Base-by-base conservation (phyloP, 306 rosid species). In the Ceratonia siliqua region DNA sequence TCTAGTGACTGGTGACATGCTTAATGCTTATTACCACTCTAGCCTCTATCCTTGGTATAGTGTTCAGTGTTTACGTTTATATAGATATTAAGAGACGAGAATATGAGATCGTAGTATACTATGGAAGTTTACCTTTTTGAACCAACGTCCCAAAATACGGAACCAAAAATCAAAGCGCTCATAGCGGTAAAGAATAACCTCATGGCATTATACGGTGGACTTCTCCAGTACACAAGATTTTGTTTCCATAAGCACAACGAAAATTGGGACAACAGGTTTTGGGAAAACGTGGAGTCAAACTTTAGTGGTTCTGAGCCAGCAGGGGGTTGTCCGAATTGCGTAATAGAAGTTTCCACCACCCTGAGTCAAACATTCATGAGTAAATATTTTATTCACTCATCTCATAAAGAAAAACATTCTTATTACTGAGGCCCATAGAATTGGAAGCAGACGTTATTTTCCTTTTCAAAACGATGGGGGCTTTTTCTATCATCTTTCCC, bases 221-320 rank as follows among this genome's bases (percentile, higher is more conserved):
- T 91, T 79, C 97, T 93, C 97, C 97, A 93, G 83, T 93, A 93
- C 32, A 91, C 90, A 55, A 91, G 88, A 74, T 85, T 89, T 82
- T 93, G 98, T 74, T 93, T 91, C 98, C 92, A 79, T 17, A 89
- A 78, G 76, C 93, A 89, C 78, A 62, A 66, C 0, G 1, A 1
- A 52, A 93, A 88, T 42, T 93, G 98, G 68, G 86, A 22, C 25
- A 69, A 3, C 33, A 18, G 72, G 72, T 64, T 68, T 71, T 84
- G 93, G 33, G 98, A 81, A 77, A 74, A 93, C 11, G 76, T 45
- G 14, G 97, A 62, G 53, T 84, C 76, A 76, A 93, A 93, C 83
- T 86, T 83, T 41, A 93, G 61, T 17, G 93, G 85, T 83, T 87
- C 49, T 50, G 91, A 85, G 30, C 77, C 93, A 43, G 70, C 57